Percentiles rank a stretch among this genome's conserved stretches.
Evolutionary conservation across 768 basidiomycete genomes (phyloP).

Genomic region (Crepidotus variabilis): DNA sequence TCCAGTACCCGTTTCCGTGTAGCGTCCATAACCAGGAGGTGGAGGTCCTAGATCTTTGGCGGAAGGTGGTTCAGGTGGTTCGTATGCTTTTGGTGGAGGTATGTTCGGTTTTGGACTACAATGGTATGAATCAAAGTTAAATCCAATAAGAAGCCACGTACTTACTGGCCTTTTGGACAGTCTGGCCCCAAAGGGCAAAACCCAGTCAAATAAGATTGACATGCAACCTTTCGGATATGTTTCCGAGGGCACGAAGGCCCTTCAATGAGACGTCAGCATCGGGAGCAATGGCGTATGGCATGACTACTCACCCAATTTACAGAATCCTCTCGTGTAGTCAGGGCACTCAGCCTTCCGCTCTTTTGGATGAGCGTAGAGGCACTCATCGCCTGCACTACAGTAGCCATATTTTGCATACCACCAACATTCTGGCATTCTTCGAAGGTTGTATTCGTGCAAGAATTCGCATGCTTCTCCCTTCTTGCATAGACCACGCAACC

Average conservation of each 20-base stretch:
- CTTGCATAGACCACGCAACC: conserved; percentile 96
- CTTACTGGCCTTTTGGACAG: conserved; percentile 87
- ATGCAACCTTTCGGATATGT: conserved; percentile 88
- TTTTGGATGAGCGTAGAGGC: conserved; percentile 93
- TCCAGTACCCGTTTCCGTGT: conserved; percentile 66
- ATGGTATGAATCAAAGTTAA: conserved; percentile 10
- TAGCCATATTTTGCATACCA: conserved; percentile 99
- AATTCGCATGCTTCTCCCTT: conserved; percentile 98
- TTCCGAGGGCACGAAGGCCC: conserved; percentile 89
- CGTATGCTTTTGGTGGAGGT: conserved; percentile 70
- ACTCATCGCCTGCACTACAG: conserved; percentile 96
- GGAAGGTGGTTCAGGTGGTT: conserved; percentile 70
- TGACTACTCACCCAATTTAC: conserved; percentile 78
- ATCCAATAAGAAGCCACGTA: conserved; percentile 17
- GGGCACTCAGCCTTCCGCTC: conserved; percentile 91
- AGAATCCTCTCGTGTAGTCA: conserved; percentile 94
- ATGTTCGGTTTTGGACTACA: conserved; percentile 73
- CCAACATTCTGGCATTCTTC: conserved; percentile 99
- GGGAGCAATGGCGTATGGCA: background rate
- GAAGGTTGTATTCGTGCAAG: conserved; percentile 96
- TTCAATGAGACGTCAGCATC: conserved; percentile 23
- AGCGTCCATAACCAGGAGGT: conserved; percentile 89
- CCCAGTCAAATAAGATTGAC: conserved; percentile 87
- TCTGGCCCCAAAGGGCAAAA: conserved; percentile 90
- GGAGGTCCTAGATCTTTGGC: conserved; percentile 83